Evolutionary conservation across 768 basidiomycete species (phyloP), one percentile per base, ranked within the genome.

Genomic region (Leccinum olivaceopallidum): DNA sequence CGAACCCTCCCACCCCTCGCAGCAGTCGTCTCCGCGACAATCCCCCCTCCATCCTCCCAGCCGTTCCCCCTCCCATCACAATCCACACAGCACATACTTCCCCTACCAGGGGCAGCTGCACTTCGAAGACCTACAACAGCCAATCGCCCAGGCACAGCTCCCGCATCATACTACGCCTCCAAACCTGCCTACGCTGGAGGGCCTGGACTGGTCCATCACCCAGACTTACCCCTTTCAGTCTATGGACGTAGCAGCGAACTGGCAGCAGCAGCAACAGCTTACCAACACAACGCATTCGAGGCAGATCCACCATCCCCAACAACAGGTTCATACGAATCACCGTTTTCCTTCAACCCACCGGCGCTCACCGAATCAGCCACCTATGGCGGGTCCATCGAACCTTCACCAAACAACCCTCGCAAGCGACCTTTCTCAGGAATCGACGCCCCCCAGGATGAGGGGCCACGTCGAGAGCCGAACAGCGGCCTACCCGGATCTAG

Each of bases 311-410:
- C 67, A 62, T 69, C 69, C 61, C 71, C 71, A 56, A 58, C 70
- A 60, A 24, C 69, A 63, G 65, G 55, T 56, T 55, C 76, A 72
- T 72, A 80, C 74, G 87, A 87, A 75, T 87, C 85, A 61, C 89
- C 89, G 57, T 90, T 90, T 84, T 89, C 81, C 79, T 91, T 89
- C 85, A 83, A 86, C 79, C 82, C 88, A 63, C 87, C 86, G 72
- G 75, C 80, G 56, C 75, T 79, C 77, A 62, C 78, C 77, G 76
- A 77, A 61, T 61, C 70, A 66, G 20, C 73, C 63, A 50, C 67
- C 66, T 65, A 65, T 68, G 55, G 56, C 67, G 71, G 73, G 73
- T 28, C 70, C 69, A 34, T 72, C 73, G 68, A 74, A 42, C 64
- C 73, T 67, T 53, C 75, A 69, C 54, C 80, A 71, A 51, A 63